Evolutionary conservation across 2,329 filamentous ascomycete species (phyloP), one percentile per base, ranked within the genome.

Genomic region (Pseudohalonectria lignicola): DNA sequence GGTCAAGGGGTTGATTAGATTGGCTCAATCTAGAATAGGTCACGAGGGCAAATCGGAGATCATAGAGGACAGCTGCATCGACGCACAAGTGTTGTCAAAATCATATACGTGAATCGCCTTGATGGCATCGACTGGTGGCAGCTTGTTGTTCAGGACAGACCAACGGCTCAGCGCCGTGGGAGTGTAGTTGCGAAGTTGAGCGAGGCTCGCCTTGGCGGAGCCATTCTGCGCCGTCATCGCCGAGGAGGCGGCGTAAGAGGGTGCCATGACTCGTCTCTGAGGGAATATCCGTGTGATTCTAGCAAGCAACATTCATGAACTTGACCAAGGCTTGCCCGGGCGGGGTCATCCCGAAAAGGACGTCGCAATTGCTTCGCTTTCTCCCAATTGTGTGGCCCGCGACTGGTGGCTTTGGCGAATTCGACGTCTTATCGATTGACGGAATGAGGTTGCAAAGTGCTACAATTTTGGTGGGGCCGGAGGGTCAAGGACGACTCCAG

Each of bases 11-110:
- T n/a, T n/a, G n/a, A n/a, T n/a, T n/a, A 46, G 36, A 29, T 44
- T 34, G n/a, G 13, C 20, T 16, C n/a, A 15, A 23, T 21, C 21
- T 33, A 15, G 21, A 36, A 29, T 17, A 20, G 35, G 39, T 28
- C 19, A 18, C 13, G 25, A 15, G 21, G 12, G 12, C n/a, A n/a
- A n/a, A n/a, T n/a, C n/a, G n/a, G n/a, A n/a, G n/a, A n/a, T n/a
- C n/a, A n/a, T 10, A 30, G 6, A 13, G 4, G 26, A 26, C n/a
- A 37, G n/a, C 18, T 7, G n/a, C 12, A 31, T n/a, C 8, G 15
- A 46, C 80, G 56, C 66, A 90, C 85, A 64, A 28, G 90, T 96
- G 54, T 98, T 96, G 61, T 98, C 92, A 59, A 96, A 98, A 59
- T 98, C 92, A 64, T 96, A 96, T 48, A 98, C 74, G 55, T 96